Percentiles rank a stretch among this genome's conserved stretches.
phyloP scores from a whole-genome alignment of 768 basidiomycete genomes.

The Suillus subluteus region DNA sequence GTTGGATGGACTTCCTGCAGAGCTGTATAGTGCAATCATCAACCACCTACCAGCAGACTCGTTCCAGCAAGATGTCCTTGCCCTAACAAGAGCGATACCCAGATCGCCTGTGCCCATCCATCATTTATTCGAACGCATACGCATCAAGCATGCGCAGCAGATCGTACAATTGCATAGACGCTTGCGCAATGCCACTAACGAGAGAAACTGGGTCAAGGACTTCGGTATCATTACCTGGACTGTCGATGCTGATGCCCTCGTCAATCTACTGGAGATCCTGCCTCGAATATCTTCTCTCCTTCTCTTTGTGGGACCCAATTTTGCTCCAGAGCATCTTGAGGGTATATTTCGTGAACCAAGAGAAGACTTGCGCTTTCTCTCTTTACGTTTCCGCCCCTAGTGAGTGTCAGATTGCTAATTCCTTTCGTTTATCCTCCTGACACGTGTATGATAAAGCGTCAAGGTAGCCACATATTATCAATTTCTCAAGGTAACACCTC shows the following conservation, averaged over 20 bases:
- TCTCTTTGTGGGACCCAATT: slow-evolving; percentile 75
- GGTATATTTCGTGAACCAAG: slow-evolving; percentile 62
- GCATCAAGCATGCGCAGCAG: slow-evolving; percentile 53
- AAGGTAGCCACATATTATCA: slow-evolving; percentile 79
- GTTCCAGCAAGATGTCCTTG: slow-evolving; percentile 55
- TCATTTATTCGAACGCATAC: slow-evolving; percentile 62
- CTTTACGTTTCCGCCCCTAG: slow-evolving; percentile 85
- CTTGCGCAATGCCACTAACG: slow-evolving; percentile 43
- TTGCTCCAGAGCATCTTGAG: slow-evolving; percentile 81
- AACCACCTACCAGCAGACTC: slow-evolving; percentile 47
- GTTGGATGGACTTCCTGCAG: slow-evolving; percentile 55
- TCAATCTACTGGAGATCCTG: slow-evolving; percentile 67
- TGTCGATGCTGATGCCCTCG: slow-evolving; percentile 74
- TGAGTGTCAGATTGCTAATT: slow-evolving; percentile 38
- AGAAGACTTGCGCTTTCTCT: slow-evolving; percentile 50
- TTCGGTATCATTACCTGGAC: slow-evolving; percentile 65
- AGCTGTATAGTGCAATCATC: slow-evolving; percentile 67
- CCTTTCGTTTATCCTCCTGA: slow-evolving; percentile 3
- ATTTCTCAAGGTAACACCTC: slow-evolving; percentile 65
- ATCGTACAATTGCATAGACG: slow-evolving; percentile 59
- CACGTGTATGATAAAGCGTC: slow-evolving; percentile 46
- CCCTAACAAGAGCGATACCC: slow-evolving; percentile 69
- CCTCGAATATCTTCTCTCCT: slow-evolving; percentile 51
- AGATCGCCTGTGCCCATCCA: slow-evolving; percentile 55
- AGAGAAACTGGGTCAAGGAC: slow-evolving; percentile 47